A percentile compares a stretch with the other conserved stretches of the same genome.
phyloP scores from a whole-genome alignment of 306 rosid species.

The Lotus japonicus region DNA sequence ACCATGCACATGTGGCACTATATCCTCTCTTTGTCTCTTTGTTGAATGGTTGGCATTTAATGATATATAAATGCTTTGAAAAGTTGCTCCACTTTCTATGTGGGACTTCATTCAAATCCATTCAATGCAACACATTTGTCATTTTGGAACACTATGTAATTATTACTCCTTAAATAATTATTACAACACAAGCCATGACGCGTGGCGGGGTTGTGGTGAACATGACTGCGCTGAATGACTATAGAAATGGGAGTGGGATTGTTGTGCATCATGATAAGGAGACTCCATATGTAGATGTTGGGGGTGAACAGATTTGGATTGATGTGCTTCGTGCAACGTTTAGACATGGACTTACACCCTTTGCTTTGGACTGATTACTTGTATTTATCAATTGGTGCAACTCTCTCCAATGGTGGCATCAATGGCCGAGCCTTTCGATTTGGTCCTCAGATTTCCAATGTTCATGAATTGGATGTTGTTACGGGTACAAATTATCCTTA shows the following conservation, averaged over 20 bases:
- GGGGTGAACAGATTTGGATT: constrained; percentile 71
- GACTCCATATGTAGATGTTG: constrained; percentile 53
- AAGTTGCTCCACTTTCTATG: too few species aligned
- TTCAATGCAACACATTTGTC: too few species aligned
- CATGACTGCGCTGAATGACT: constrained; percentile 34
- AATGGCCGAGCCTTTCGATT: constrained; percentile 61
- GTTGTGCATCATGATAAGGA: constrained; percentile 2
- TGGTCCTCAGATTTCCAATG: constrained; percentile 76
- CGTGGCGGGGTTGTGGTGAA: constrained; percentile 54
- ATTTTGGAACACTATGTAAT: too few species aligned
- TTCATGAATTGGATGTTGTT: constrained; percentile 56
- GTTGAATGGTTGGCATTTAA: too few species aligned
- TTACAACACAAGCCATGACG: constrained; percentile 46
- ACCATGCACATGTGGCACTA: too few species aligned
- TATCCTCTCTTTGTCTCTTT: too few species aligned
- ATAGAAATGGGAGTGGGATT: constrained; percentile 24
- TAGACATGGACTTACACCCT: constrained; percentile 38
- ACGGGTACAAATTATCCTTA: constrained; percentile 37
- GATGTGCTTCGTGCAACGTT: constrained; percentile 50
- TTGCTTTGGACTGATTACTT: constrained; percentile 70
- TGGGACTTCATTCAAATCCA: too few species aligned
- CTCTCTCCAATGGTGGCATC: constrained; percentile 74
- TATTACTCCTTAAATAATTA: too few species aligned
- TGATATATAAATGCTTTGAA: too few species aligned
- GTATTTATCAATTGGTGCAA: constrained; percentile 62